phyloP scores from a whole-genome alignment of 2,329 filamentous ascomycete genomes.

The Colletotrichum somersetense region DNA sequence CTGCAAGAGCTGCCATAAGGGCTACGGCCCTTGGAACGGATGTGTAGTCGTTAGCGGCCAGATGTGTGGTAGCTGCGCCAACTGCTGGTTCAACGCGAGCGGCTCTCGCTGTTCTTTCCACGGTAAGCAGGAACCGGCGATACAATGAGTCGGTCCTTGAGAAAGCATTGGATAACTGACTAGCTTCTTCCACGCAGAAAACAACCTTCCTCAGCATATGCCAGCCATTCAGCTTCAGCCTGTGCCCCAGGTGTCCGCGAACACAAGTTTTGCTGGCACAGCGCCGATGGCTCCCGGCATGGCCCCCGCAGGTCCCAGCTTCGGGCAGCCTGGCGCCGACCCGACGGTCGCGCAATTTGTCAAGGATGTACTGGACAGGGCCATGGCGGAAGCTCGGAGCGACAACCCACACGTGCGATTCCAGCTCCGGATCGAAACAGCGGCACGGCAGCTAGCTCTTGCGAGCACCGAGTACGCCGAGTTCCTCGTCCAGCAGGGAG shows the following conservation, averaged over 20 bases:
- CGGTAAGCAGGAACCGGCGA: constrained; percentile 54
- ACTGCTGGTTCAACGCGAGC: constrained; percentile 74
- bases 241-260: constrained; percentile 48
- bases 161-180: constrained; percentile 3
- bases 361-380: constrained; percentile 59
- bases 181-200: constrained; percentile 52
- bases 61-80: constrained; percentile 72
- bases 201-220: constrained; percentile 58
- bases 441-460: constrained; percentile 67
- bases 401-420: constrained; percentile 60
- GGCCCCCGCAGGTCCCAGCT: constrained; percentile 48
- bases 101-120: constrained; percentile 72
- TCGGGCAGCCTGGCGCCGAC: constrained; percentile 34
- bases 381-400: constrained; percentile 59
- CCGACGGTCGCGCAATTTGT: constrained; percentile 46
- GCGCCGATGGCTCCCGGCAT: constrained; percentile 44
- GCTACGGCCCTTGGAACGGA: constrained; percentile 69
- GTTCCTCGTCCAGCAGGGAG: constrained; percentile 49
- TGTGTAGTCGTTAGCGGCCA: constrained; percentile 71
- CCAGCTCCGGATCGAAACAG: constrained; percentile 65
- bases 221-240: constrained; percentile 48
- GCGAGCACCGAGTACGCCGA: constrained; percentile 66
- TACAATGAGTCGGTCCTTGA: background rate
- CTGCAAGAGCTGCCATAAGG: constrained; percentile 72
- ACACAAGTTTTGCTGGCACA: constrained; percentile 48